Evolutionary conservation across 2,329 filamentous ascomycete genomes (phyloP), one percentile per base, ranked within the genome.

Genomic region (Daldinia sp.): DNA sequence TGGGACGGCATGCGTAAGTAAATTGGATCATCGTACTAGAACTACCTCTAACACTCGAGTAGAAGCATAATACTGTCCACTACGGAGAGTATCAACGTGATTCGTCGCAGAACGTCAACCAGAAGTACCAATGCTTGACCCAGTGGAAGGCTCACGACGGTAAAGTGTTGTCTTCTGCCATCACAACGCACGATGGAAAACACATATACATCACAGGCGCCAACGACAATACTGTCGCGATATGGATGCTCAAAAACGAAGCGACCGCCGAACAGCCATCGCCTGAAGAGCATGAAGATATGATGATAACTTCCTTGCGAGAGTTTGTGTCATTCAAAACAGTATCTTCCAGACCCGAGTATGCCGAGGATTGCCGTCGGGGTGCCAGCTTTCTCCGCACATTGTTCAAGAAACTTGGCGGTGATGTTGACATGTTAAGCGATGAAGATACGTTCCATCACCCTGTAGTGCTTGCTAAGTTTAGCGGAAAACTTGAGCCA

Each of bases 181-280:
- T 90, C 15, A 90, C 90, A 0, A 87, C 81, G 0, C 87, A 90
- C 74, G 85, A 90, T 27, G 85, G 87, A 50, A 87, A 91, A 61
- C 86, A 90, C n/a, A 87, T 95, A n/a, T 95, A 93, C 74, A 93
- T 97, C 51, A 97, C 94, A 0, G 95, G 95, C 7, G 94, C 93
- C 48, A 99, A 96, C 72, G 95, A 99, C 76, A 90, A 93, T 73
- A 90, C 89, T 0, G 87, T 99, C 23, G 91, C 92, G 6, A 86
- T 98, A 17, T 99, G 95, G 95, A 88, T 94, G 68, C 84, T 96
- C 52, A 78, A 82, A 2, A 79, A 80, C 54, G 79, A 79, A 60
- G 77, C 79, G 1, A 66, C 78, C 2, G 62, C 75, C 0, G 78
- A 81, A 17, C 69, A 76, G 11, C 74, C 72, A 5, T 70, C 68